Evolutionary conservation across 2,329 filamentous ascomycete species (phyloP).

Genomic region (Aureobasidium sp.): DNA sequence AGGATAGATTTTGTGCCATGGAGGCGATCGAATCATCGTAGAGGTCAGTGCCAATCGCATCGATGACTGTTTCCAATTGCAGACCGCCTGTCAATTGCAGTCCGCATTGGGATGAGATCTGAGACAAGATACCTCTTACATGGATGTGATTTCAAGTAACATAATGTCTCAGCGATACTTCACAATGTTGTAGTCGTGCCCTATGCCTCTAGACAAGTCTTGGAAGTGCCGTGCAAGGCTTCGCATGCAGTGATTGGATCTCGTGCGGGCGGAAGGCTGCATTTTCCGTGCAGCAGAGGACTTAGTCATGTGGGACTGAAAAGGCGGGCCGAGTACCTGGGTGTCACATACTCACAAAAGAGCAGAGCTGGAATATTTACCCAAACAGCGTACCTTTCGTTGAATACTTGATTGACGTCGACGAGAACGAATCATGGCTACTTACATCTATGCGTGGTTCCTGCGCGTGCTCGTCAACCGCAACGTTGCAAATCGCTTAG

Average conservation of each 20-base stretch:
- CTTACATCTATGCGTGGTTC: neutral
- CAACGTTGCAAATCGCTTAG: neutral
- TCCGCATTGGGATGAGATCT: neutral
- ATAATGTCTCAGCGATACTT: neutral
- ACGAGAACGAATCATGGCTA: neutral
- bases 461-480: neutral
- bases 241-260: neutral
- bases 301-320: neutral
- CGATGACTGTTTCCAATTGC: neutral
- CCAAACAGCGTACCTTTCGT: neutral
- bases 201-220: neutral
- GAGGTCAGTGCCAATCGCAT: neutral
- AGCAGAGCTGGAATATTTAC: neutral
- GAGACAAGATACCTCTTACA: neutral
- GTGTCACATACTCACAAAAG: neutral
- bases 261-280: neutral
- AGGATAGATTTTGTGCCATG: neutral
- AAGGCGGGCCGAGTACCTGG: neutral
- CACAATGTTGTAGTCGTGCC: neutral
- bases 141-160: neutral
- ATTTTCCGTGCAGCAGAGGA: slow-evolving; percentile 2
- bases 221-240: neutral
- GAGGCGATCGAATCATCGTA: neutral
- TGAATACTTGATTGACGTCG: neutral
- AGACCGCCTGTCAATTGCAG: neutral